Conservation (phyloP, 2,329 filamentous ascomycete genomes). For the Herpotrichia juniperi region DNA sequence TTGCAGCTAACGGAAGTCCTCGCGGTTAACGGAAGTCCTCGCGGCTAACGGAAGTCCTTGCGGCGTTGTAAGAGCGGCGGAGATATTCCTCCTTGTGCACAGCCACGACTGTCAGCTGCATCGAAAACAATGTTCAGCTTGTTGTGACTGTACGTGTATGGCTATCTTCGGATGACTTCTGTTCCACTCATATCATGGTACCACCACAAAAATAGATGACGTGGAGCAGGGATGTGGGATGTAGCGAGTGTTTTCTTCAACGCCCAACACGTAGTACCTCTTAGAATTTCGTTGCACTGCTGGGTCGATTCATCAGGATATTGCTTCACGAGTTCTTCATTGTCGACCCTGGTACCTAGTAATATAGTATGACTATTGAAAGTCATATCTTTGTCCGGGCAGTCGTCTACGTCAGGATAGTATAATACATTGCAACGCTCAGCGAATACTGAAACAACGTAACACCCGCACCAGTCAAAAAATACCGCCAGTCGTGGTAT, state of each 20-base stretch:
- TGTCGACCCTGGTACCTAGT: slow-evolving; percentile 4
- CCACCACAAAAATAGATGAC: neutral
- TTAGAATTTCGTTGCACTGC: slow-evolving; percentile 17
- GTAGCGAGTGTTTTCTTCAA: slow-evolving; percentile 10
- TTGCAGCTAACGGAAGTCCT: too few species aligned
- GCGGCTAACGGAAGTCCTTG: too few species aligned
- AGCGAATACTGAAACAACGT: slow-evolving; percentile 12
- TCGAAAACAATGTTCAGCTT: neutral
- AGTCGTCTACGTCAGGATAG: slow-evolving; percentile 8
- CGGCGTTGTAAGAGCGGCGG: neutral
- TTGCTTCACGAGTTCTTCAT: neutral
- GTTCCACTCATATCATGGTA: neutral
- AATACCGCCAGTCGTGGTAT: slow-evolving; percentile 6
- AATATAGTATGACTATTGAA: neutral
- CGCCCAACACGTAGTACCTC: slow-evolving; percentile 14
- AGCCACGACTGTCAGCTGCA: neutral
- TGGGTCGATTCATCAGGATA: slow-evolving; percentile 13
- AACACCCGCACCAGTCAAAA: slow-evolving; percentile 8
- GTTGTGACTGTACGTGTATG: neutral
- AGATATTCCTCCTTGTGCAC: neutral
- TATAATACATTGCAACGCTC: slow-evolving; percentile 17
- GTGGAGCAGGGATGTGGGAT: slow-evolving; percentile 16
- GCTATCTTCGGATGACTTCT: neutral
- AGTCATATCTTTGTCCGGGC: neutral
- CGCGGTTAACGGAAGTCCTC: too few species aligned